phyloP scores from a whole-genome alignment of 176 grass and related monocot genomes.

The Aegilops longissima region DNA sequence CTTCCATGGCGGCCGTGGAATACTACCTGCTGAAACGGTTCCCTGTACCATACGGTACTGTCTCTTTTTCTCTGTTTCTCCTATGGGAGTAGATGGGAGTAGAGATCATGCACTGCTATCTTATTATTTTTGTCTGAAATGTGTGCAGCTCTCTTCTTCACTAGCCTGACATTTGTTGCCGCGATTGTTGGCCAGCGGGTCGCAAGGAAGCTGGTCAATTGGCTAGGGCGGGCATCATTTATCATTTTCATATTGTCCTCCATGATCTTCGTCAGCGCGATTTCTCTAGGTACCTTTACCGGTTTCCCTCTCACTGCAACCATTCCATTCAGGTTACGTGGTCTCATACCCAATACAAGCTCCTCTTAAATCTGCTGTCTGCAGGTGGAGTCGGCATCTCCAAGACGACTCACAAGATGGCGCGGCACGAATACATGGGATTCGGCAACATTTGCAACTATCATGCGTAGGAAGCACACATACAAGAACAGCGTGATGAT shows the following conservation, averaged over 20 bases:
- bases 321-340: background rate
- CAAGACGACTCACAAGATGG: slow-evolving; percentile 62
- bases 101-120: background rate
- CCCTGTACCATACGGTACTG: slow-evolving; percentile 62
- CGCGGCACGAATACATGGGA: slow-evolving; percentile 67
- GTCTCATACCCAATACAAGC: background rate
- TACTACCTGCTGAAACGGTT: slow-evolving; percentile 69
- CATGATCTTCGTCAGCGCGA: slow-evolving; percentile 75
- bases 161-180: slow-evolving; percentile 51
- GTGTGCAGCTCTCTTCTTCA: slow-evolving; percentile 44
- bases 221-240: slow-evolving; percentile 70
- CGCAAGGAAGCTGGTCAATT: slow-evolving; percentile 62
- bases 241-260: slow-evolving; percentile 88
- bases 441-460: slow-evolving; percentile 82
- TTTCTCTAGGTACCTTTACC: slow-evolving; percentile 65
- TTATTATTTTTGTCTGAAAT: background rate
- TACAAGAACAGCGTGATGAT: background rate
- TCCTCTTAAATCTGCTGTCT: background rate
- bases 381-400: slow-evolving; percentile 80
- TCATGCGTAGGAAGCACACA: background rate
- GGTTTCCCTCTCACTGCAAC: background rate
- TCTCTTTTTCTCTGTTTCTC: background rate
- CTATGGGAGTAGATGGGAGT: background rate
- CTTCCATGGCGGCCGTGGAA: slow-evolving; percentile 73
- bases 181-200: slow-evolving; percentile 61